Conservation (phyloP, 192 early-diverging fungal species). For the Backusella parvicylindrica region DNA sequence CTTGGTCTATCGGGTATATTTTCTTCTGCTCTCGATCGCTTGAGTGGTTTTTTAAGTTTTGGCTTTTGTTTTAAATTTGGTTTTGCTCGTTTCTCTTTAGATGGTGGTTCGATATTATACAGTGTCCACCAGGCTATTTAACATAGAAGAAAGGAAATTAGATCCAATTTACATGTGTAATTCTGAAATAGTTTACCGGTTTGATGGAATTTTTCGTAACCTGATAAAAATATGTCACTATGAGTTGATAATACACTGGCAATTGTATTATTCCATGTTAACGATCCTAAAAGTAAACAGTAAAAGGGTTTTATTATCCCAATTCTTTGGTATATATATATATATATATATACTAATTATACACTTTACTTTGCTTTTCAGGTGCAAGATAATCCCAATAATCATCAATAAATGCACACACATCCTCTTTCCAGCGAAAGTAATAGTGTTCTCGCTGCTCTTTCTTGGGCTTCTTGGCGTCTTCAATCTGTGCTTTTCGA, state of each 20-base stretch:
- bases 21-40: conserved; percentile 1
- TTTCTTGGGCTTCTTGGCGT: conserved; percentile 10
- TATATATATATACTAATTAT: too few relatives aligned
- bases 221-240: conserved; percentile 68
- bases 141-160: too few relatives aligned
- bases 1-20: neutral
- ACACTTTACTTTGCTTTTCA: conserved; percentile 53
- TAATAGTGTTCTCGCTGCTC: conserved; percentile 53
- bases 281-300: conserved; percentile 49
- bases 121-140: conserved; percentile 49
- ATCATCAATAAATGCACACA: conserved; percentile 72
- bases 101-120: conserved; percentile 45
- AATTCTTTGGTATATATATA: too few relatives aligned
- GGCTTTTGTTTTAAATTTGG: conserved; percentile 2
- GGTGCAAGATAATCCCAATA: conserved; percentile 74
- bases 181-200: conserved; percentile 50
- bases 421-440: conserved; percentile 78
- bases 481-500: conserved; percentile 33
- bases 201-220: conserved; percentile 65
- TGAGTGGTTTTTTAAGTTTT: conserved; percentile 20
- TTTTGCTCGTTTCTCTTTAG: conserved; percentile 11
- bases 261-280: conserved; percentile 86
- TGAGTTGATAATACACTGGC: conserved; percentile 81
- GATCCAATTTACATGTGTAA: conserved; percentile 26
- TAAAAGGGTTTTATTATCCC: neutral